Conservation (phyloP, 345 rosid genomes). For the Brassica incana region DNA sequence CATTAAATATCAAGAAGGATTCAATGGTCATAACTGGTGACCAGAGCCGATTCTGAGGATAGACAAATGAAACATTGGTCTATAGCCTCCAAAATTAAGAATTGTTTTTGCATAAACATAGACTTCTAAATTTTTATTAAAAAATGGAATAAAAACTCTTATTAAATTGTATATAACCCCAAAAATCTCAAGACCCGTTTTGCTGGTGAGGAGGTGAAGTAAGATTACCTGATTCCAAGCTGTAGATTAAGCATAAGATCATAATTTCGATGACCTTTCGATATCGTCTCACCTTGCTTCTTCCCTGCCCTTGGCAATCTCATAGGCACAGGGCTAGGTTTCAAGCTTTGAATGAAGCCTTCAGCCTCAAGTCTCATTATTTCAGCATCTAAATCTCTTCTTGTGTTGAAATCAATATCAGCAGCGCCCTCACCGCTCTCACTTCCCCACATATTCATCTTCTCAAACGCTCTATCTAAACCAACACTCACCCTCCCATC, state of each 20-base stretch:
- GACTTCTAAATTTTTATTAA: too few relatives aligned
- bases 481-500: constrained; percentile 89
- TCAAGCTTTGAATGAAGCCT: constrained; percentile 38
- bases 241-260: constrained; percentile 96
- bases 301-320: constrained; percentile 58
- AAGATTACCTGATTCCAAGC: constrained; percentile 59
- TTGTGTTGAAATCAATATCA: constrained; percentile 33
- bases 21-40: neutral
- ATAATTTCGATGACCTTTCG: constrained; percentile 82
- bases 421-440: constrained; percentile 44
- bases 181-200: too few relatives aligned
- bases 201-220: neutral
- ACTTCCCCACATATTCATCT: constrained; percentile 67
- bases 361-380: constrained; percentile 47
- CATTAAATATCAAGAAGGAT: neutral
- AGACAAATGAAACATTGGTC: too few relatives aligned
- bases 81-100: too few relatives aligned
- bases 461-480: constrained; percentile 66
- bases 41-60: too few relatives aligned
- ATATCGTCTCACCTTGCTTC: constrained; percentile 86
- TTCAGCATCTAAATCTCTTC: constrained; percentile 47
- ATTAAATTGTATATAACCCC: too few relatives aligned
- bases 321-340: constrained; percentile 47
- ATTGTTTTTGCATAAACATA: too few relatives aligned
- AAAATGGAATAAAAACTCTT: too few relatives aligned